These are phyloP conservation scores for Aegilops speltoides DNA, from an alignment of 176 grass and related monocot genomes.

Conservation along the genomic window DNA sequence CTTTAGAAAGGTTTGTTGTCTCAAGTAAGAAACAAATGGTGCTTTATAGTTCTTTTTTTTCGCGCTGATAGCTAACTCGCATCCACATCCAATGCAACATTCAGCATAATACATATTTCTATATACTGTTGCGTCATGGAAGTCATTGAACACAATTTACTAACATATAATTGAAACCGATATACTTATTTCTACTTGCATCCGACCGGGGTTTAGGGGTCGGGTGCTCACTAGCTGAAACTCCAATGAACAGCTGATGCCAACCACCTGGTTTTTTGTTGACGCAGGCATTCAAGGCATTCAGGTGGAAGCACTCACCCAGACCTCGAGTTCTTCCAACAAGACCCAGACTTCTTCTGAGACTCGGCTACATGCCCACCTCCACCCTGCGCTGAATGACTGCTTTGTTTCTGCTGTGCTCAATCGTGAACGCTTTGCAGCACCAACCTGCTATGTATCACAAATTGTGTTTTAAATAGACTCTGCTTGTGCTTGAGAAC, in stretches of 20 bases:
- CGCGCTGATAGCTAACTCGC: background rate
- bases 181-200: background rate
- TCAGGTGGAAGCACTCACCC: constrained; percentile 59
- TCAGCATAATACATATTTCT: too few relatives aligned
- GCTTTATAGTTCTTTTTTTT: background rate
- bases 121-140: too few relatives aligned
- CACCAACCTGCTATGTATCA: too few relatives aligned
- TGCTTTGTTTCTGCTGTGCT: background rate
- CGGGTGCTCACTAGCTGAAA: background rate
- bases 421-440: background rate
- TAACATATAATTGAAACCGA: background rate
- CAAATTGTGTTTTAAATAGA: background rate
- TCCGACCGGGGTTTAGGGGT: too few relatives aligned
- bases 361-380: background rate
- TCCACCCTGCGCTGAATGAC: background rate
- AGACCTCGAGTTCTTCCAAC: constrained; percentile 78
- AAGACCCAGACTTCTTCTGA: constrained; percentile 48
- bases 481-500: background rate
- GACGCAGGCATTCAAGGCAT: constrained; percentile 42
- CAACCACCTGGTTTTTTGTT: background rate
- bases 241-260: background rate
- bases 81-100: background rate
- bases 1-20: background rate
- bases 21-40: background rate
- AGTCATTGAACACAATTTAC: too few relatives aligned